These are phyloP conservation scores for Davidsoniella neocaledoniae DNA, from an alignment of 2,329 filamentous ascomycete species.

Conservation along the genomic window DNA sequence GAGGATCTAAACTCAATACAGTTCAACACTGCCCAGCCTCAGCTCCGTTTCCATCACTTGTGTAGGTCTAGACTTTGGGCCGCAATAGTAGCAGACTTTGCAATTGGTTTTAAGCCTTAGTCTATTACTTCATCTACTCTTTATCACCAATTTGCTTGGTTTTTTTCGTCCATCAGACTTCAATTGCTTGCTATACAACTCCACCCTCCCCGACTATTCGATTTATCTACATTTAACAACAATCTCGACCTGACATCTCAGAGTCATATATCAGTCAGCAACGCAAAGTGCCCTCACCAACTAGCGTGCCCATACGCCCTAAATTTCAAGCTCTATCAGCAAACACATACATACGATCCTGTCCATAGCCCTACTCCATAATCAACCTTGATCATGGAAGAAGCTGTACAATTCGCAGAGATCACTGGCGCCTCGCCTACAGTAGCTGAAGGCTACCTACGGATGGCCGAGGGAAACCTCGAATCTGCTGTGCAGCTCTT, in stretches of 20 bases:
- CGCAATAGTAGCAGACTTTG: background rate
- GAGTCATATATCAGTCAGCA: background rate
- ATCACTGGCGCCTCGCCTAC: conserved; percentile 62
- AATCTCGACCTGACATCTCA: too few species aligned
- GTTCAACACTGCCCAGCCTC: too few species aligned
- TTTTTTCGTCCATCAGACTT: background rate
- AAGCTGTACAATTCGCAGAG: conserved; percentile 59
- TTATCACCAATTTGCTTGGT: background rate
- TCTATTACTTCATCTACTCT: background rate
- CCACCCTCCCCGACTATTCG: background rate
- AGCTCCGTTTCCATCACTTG: too few species aligned
- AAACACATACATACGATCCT: background rate
- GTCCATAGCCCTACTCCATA: background rate
- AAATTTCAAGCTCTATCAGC: background rate
- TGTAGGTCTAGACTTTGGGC: too few species aligned
- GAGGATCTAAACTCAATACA: too few species aligned
- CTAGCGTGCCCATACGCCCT: background rate
- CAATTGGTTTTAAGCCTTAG: background rate
- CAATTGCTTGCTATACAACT: background rate
- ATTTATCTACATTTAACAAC: background rate
- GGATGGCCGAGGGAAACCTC: conserved; percentile 68
- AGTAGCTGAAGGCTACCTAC: conserved; percentile 67
- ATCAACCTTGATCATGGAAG: conserved; percentile 35
- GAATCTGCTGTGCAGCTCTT: conserved; percentile 78
- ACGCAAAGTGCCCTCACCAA: background rate